Base-by-base conservation (phyloP, 306 rosid species). In the Urtica urens region DNA sequence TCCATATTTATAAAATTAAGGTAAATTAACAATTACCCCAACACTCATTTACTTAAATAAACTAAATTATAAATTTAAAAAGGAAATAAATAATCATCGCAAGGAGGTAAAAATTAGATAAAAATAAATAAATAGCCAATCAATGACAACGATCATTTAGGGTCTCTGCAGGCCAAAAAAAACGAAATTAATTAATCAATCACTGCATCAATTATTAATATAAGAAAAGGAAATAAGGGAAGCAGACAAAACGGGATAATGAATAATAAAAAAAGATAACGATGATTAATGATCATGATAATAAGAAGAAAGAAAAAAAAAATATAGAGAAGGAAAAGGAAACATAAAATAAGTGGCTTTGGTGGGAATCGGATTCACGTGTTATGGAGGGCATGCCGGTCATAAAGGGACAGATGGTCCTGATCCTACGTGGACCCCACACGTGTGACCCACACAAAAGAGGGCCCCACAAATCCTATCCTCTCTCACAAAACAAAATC, bases 341-440 rank as follows among this genome's bases (percentile, higher is more conserved):
- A 35, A 26, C 16, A 35, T 54, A 60, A 60, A 48, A 55, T 39
- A 21, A 19, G 29, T 25, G n/a, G 43, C 4, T n/a, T 45, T 12
- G 17, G 57, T 46, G 77, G 78, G 81, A 70, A 79, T 77, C 74
- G 53, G 84, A 82, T 77, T 82, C 92, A 81, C 94, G 78, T 75
- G 87, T 72, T 15, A 24, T 33, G 59, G 68, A 71, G 79, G 68
- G 73, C 70, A 57, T 79, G 94, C 87, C 74, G 87, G 82, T 73
- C 74, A 62, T 72, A 74, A 74, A 79, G 86, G 78, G 78, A 74
- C 96, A 87, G 70, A 75, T 61, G 80, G 93, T 73, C 82, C 69
- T 55, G 65, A 73, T 71, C 51, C 27, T 23, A 4, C 1, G 21
- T 1, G 51, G 39, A 37, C 49, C 62, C 74, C 92, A n/a, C 76